Conservation (phyloP, 495 filamentous ascomycete species). For the Friedmanniomyces simplex region DNA sequence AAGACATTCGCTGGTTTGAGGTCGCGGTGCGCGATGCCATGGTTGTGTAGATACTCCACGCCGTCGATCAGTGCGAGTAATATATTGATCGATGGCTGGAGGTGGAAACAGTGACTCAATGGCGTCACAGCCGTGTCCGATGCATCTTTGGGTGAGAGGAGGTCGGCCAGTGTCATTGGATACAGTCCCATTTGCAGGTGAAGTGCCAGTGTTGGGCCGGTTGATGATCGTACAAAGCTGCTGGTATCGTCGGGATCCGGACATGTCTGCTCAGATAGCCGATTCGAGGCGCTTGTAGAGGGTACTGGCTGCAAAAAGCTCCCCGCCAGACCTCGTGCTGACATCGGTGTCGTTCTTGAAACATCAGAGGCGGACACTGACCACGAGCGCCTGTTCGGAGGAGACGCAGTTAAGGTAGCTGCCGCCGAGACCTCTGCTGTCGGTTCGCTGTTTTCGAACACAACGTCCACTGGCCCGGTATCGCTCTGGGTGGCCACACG, state of each 20-base stretch:
- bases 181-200: constrained; percentile 38
- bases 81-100: constrained; percentile 25
- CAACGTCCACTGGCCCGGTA: not conserved
- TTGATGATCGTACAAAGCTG: not conserved
- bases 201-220: constrained; percentile 5
- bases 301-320: too few relatives aligned
- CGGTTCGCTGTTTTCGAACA: not conserved
- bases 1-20: constrained; percentile 41
- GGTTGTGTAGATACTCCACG: constrained; percentile 30
- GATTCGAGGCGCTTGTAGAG: too few relatives aligned
- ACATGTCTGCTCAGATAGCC: too few relatives aligned
- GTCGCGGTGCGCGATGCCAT: constrained; percentile 37
- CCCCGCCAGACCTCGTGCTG: too few relatives aligned
- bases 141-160: constrained; percentile 17
- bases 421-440: not conserved
- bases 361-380: too few relatives aligned
- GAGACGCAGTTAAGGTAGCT: too few relatives aligned
- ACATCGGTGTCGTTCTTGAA: too few relatives aligned
- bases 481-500: not conserved
- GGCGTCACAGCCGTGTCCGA: not conserved
- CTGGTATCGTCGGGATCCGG: not conserved
- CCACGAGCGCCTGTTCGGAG: too few relatives aligned
- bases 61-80: constrained; percentile 30
- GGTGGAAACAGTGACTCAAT: constrained; percentile 36
- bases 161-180: constrained; percentile 33